Conservation (phyloP, 2,329 filamentous ascomycete genomes). For the Clarireedia homoeocarpa region DNA sequence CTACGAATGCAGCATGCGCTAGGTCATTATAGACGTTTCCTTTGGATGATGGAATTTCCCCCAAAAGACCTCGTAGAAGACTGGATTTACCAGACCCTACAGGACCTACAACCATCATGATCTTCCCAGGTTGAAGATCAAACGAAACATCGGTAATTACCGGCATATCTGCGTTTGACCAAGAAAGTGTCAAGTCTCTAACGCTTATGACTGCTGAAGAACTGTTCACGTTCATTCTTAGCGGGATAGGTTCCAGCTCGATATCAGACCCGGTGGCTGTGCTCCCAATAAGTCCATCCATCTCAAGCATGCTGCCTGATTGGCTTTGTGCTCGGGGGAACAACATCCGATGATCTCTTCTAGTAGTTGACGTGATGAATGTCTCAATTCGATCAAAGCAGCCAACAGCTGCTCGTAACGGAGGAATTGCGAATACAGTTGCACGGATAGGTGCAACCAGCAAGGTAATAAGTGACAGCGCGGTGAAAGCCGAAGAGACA, state of each 20-base stretch:
- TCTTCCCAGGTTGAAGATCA: slow-evolving; percentile 10
- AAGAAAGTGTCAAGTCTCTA: slow-evolving; percentile 21
- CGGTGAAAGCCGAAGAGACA: slow-evolving; percentile 32
- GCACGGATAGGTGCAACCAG: slow-evolving; percentile 33
- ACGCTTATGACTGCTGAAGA: slow-evolving; percentile 13
- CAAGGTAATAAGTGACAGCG: slow-evolving; percentile 35
- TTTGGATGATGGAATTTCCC: slow-evolving; percentile 21
- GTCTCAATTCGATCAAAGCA: slow-evolving; percentile 35
- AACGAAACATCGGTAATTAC: slow-evolving; percentile 17
- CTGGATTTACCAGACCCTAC: slow-evolving; percentile 29
- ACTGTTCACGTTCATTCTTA: slow-evolving; percentile 35
- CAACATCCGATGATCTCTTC: slow-evolving; percentile 25
- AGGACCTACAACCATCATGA: slow-evolving; percentile 27
- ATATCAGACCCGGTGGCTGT: neutral
- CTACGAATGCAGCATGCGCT: slow-evolving; percentile 33
- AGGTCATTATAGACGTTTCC: slow-evolving; percentile 20
- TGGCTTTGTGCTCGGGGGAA: slow-evolving; percentile 1
- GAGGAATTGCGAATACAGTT: slow-evolving; percentile 33
- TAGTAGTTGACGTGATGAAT: slow-evolving; percentile 25
- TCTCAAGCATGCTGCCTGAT: slow-evolving; percentile 12
- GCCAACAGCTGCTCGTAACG: slow-evolving; percentile 32
- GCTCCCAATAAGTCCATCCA: slow-evolving; percentile 29
- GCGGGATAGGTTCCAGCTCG: slow-evolving; percentile 8
- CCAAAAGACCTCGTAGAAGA: slow-evolving; percentile 25
- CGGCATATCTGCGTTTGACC: slow-evolving; percentile 9